A percentile compares a stretch with the other conserved stretches of the same genome.
phyloP scores from a whole-genome alignment of 2,329 filamentous ascomycete genomes.

The Grosmannia penicillata region DNA sequence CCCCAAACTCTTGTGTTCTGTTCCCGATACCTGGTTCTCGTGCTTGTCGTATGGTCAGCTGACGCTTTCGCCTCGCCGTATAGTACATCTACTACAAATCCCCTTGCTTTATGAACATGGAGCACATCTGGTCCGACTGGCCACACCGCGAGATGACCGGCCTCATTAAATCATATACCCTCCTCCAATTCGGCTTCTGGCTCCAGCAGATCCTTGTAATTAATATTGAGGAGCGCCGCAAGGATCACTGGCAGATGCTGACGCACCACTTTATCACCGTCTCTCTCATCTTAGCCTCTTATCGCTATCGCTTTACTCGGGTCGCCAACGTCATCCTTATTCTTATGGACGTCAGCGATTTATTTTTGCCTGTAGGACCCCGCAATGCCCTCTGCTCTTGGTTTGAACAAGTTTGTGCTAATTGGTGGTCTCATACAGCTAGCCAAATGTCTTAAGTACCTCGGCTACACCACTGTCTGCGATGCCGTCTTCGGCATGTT shows the following conservation, averaged over 20 bases:
- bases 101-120: constrained; percentile 62
- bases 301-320: constrained; percentile 73
- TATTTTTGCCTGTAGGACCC: constrained; percentile 62
- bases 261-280: constrained; percentile 87
- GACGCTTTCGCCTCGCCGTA: constrained; percentile 7
- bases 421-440: constrained; percentile 37
- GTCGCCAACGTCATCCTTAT: constrained; percentile 81
- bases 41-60: not conserved
- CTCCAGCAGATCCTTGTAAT: constrained; percentile 88
- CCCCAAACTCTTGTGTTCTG: no score
- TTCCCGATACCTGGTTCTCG: no score
- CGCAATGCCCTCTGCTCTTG: not conserved
- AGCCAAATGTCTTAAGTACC: constrained; percentile 89
- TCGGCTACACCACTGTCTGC: constrained; percentile 60
- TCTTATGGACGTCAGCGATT: constrained; percentile 86
- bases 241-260: constrained; percentile 95
- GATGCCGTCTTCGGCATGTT: constrained; percentile 77
- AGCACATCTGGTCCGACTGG: constrained; percentile 72
- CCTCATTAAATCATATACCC: constrained; percentile 74
- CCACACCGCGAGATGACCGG: constrained; percentile 62
- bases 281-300: constrained; percentile 63
- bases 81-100: constrained; percentile 72
- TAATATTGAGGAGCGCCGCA: constrained; percentile 84
- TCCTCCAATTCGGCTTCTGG: constrained; percentile 86
- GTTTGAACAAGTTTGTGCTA: not conserved